Evolutionary conservation across 768 basidiomycete genomes (phyloP).

Genomic region (Melanogaster broomeanus): DNA sequence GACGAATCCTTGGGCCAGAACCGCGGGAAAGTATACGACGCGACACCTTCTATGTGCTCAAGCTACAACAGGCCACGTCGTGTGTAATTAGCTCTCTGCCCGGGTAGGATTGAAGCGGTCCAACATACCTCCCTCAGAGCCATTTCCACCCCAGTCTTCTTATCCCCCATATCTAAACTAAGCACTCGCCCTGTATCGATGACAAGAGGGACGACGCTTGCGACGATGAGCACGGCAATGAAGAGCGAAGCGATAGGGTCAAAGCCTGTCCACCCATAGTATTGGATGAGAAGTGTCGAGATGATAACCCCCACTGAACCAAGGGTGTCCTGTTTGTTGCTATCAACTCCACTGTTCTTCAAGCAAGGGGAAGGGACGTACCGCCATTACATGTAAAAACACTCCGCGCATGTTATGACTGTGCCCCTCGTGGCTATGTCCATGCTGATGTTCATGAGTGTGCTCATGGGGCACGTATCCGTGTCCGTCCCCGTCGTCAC

Average conservation of each 20-base stretch:
- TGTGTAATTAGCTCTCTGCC: not conserved
- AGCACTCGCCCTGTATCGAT: constrained; percentile 91
- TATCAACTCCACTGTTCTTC: constrained; percentile 9
- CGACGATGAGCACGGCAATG: constrained; percentile 93
- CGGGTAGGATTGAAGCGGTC: not conserved
- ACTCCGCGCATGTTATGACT: constrained; percentile 99
- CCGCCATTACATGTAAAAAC: constrained; percentile 96
- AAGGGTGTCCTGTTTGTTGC: constrained; percentile 71
- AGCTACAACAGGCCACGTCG: constrained; percentile 47
- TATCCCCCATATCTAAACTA: constrained; percentile 79
- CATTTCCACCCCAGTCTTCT: constrained; percentile 51
- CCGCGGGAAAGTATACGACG: constrained; percentile 75
- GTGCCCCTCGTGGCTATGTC: constrained; percentile 73
- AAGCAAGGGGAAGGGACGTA: constrained; percentile 36
- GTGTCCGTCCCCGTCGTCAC: constrained; percentile 23
- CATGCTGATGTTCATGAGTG: constrained; percentile 52
- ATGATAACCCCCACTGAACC: constrained; percentile 98
- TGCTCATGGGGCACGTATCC: constrained; percentile 46
- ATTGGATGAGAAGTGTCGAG: constrained; percentile 92
- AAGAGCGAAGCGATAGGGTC: constrained; percentile 98
- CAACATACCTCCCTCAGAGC: constrained; percentile 66
- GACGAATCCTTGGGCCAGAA: constrained; percentile 97
- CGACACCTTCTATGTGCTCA: constrained; percentile 72
- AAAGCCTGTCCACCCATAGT: constrained; percentile 98
- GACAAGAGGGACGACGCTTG: constrained; percentile 93